Evolutionary conservation across 202 grass and related monocot species (phyloP).

Genomic region (Digitaria exilis): DNA sequence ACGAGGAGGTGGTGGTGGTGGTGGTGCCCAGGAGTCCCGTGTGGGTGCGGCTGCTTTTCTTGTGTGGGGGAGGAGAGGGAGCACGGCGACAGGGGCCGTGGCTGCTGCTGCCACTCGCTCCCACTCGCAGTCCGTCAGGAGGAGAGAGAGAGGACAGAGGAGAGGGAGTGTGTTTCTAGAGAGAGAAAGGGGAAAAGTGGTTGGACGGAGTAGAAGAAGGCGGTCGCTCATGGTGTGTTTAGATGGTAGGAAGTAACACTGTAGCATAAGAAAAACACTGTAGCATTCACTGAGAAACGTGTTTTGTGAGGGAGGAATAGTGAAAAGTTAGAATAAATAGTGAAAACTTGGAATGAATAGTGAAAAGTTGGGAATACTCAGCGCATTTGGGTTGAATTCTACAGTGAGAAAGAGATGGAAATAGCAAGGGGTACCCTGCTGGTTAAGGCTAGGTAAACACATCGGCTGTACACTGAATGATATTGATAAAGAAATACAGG

Average conservation of each 20-base stretch:
- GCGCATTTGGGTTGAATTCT: neutral
- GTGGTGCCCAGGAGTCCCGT: neutral
- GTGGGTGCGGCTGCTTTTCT: conserved; percentile 28
- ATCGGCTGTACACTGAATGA: neutral
- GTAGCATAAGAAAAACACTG: too few relatives aligned
- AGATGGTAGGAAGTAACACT: too few relatives aligned
- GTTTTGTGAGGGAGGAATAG: too few relatives aligned
- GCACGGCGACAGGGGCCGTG: conserved; percentile 25
- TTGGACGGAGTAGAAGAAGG: conserved; percentile 10
- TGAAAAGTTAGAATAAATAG: too few relatives aligned
- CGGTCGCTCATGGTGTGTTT: too few relatives aligned
- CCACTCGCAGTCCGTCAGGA: neutral
- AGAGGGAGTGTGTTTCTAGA: too few relatives aligned
- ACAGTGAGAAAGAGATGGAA: neutral
- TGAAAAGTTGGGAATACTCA: too few relatives aligned
- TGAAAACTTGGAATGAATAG: too few relatives aligned
- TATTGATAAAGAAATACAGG: too few relatives aligned
- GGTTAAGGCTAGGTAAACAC: neutral
- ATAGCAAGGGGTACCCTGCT: neutral
- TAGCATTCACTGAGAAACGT: too few relatives aligned
- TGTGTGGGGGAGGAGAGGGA: conserved; percentile 18
- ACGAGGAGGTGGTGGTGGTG: conserved; percentile 2
- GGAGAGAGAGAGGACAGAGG: neutral
- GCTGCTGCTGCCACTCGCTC: neutral
- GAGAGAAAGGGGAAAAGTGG: neutral